These are phyloP conservation scores for Buxus sempervirens DNA, from an alignment of 164 flowering plant species.

Conservation along the genomic window DNA sequence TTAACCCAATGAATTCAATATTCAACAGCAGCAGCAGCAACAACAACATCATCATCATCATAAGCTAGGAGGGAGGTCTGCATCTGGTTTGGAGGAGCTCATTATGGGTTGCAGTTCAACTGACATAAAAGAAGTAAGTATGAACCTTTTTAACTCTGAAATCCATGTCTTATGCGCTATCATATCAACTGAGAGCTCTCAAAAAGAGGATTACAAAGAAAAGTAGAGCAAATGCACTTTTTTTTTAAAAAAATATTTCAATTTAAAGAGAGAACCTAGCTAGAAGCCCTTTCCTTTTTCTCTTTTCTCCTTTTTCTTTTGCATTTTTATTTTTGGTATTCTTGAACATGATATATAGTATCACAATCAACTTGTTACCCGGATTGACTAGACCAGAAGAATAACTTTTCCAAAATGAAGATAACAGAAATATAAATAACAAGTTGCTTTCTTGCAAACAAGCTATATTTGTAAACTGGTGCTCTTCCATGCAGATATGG, in stretches of 20 bases:
- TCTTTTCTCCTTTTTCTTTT: neutral
- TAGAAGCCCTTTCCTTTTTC: neutral
- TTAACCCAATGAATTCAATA: conserved; percentile 5
- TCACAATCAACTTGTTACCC: neutral
- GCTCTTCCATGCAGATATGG: neutral
- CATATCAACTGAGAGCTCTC: neutral
- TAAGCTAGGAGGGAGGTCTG: conserved; percentile 62
- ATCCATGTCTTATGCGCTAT: conserved; percentile 27
- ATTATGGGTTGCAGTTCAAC: conserved; percentile 88
- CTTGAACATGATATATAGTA: neutral
- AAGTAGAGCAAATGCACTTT: neutral
- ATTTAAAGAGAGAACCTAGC: neutral
- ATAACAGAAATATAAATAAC: neutral
- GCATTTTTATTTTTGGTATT: conserved; percentile 18
- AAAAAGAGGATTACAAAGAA: conserved; percentile 4
- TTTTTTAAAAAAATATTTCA: no score
- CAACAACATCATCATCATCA: conserved; percentile 41
- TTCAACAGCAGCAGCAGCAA: conserved; percentile 54
- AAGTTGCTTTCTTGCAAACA: conserved; percentile 1
- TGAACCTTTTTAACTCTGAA: conserved; percentile 59
- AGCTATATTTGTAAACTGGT: neutral
- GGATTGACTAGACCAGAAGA: neutral
- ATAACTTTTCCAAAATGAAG: neutral
- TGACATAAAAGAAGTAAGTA: conserved; percentile 72
- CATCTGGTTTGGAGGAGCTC: conserved; percentile 76